Evolutionary conservation across 2,329 filamentous ascomycete species (phyloP), one percentile per base, ranked within the genome.

Genomic region (Fusarium redolens): DNA sequence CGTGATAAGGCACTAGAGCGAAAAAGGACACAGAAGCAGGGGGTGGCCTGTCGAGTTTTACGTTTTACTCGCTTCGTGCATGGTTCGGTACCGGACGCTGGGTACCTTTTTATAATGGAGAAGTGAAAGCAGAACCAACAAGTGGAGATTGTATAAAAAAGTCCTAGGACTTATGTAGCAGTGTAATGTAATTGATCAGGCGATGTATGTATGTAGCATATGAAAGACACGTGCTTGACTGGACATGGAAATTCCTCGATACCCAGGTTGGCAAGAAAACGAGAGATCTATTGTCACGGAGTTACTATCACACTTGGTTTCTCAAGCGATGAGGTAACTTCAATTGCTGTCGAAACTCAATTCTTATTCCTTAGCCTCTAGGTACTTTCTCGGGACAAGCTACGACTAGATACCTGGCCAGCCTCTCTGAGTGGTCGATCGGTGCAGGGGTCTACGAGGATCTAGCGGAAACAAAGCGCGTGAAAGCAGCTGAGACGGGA

Each of bases 51-150:
- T 56, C 44, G 54, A 51, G 17, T 56, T 72, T 73, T 73, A 71
- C 69, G 69, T 73, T 72, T 73, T 69, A 55, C 57, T 71, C 68
- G 56, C 65, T 65, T 69, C 35, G 22, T 63, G 48, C 66, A 69
- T 73, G 65, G 44, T 69, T 72, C 70, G 70, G 70, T 72, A 67
- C 70, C 70, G 37, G 65, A 67, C 35, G 45, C 66, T 72, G 70
- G 68, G 70, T 71, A 73, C 71, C 57, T 70, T 54, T 55, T 73
- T 63, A 71, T 57, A 59, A 69, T 47, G 68, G 54, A 54, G 56
- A 48, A 61, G 41, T 31, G n/a, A 48, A 57, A 47, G 22, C 54
- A 58, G 31, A 50, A 35, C 35, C 51, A 52, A 44, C 45, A 31
- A 51, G 63, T 68, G 65, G 65, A 68, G 55, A 68, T 48, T 10